Base-by-base conservation (phyloP, 768 basidiomycete genomes). In the Mycena haematopus region DNA sequence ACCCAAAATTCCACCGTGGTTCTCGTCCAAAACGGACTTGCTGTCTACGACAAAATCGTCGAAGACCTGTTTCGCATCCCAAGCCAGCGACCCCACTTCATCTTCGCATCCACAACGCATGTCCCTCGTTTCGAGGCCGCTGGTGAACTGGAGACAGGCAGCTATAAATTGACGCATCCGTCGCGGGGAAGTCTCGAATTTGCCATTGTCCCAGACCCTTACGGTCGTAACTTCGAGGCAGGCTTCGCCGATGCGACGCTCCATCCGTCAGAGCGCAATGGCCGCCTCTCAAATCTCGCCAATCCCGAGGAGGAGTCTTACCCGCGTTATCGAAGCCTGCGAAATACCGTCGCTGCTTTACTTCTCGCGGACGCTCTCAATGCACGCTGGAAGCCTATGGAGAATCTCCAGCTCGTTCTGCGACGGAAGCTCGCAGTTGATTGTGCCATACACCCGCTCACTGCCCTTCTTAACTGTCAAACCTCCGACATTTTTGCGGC, bases 1-100 rank as follows among this genome's bases (percentile, higher is more conserved):
- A 79, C 82, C 5, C 72, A 82, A 0, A 74, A 83, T 52, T 91
- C 89, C 46, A 96, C 95, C 36, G 87, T 99, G 66, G 92, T 96
- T 2, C 84, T 99, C n/a, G 75, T 98, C 56, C 93, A 96, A 71
- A 96, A 96, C 72, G 96, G 96, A 25, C 92, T 97, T 88, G 96
- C 95, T 13, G 78, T 96, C 10, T 92, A 94, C 74, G 96, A 99
- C 58, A 14, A 79, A 44, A 76, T 92, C 60, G 73, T 89, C 29
- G 68, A 74, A 4, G 68, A 77, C 14, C 59, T 90, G 33, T 93
- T 89, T 73, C 84, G 79, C 9, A 84, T 90, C 69, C 79, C 83
- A 7, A 69, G 77, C 25, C 76, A 74, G 25, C 82, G 91, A 31
- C 91, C 91, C n/a, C 83, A 86, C 67, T 90, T 93, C 69, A 80